phyloP scores from a whole-genome alignment of 768 basidiomycete genomes.

The Tylopilus felleus region DNA sequence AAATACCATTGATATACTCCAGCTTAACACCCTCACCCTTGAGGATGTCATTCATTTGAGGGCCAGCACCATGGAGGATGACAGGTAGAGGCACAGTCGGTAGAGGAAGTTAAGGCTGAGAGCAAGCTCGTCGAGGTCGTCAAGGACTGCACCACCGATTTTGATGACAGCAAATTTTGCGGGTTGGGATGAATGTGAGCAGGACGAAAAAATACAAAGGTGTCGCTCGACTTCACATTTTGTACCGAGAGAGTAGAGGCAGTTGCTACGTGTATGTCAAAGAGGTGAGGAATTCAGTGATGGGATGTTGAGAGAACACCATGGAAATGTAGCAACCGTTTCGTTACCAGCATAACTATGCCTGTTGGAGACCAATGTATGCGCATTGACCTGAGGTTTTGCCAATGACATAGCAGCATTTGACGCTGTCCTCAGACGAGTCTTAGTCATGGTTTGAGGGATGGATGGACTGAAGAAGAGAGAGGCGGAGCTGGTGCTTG shows the following conservation, averaged over 20 bases:
- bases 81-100: constrained; percentile 96
- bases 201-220: constrained; percentile 96
- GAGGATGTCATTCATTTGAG: constrained; percentile 91
- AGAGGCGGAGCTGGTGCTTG: constrained; percentile 54
- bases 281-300: constrained; percentile 54
- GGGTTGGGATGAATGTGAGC: constrained; percentile 82
- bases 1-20: constrained; percentile 96
- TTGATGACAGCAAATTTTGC: constrained; percentile 98
- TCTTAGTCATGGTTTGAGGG: constrained; percentile 25
- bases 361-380: constrained; percentile 42
- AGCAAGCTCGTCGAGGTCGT: constrained; percentile 89
- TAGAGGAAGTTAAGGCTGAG: constrained; percentile 95
- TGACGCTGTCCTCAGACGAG: constrained; percentile 24
- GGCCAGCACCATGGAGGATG: constrained; percentile 94
- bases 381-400: constrained; percentile 7
- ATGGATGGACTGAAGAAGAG: constrained; percentile 61
- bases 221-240: constrained; percentile 98
- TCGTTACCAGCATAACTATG: constrained; percentile 58
- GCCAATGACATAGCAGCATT: constrained; percentile 9
- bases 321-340: constrained; percentile 28
- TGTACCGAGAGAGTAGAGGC: constrained; percentile 94
- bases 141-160: constrained; percentile 93
- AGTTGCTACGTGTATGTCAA: constrained; percentile 55
- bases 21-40: constrained; percentile 91
- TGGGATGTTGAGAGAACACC: constrained; percentile 37